phyloP scores from a whole-genome alignment of 441 rosid species.

The Mallotus repandus region DNA sequence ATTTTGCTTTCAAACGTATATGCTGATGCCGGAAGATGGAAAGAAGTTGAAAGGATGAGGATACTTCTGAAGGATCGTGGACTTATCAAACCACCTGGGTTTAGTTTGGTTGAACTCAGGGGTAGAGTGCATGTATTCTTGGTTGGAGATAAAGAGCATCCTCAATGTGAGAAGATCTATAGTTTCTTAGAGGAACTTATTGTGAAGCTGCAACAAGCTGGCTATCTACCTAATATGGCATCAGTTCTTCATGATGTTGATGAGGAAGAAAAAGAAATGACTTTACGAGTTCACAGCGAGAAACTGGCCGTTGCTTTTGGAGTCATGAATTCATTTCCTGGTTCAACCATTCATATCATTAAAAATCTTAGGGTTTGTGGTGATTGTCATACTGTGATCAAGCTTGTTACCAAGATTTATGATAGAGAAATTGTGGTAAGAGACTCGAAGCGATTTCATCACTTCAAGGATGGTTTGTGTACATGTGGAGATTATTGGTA shows the following conservation, averaged over 20 bases:
- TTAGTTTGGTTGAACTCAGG: constrained; percentile 76
- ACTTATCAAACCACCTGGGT: constrained; percentile 71
- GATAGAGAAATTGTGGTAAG: constrained; percentile 54
- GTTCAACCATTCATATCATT: constrained; percentile 64
- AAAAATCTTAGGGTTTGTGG: constrained; percentile 80
- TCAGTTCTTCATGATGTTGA: constrained; percentile 71
- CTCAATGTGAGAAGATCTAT: constrained; percentile 54
- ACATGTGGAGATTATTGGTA: constrained; percentile 85
- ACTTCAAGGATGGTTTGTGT: constrained; percentile 66
- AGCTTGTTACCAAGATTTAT: constrained; percentile 62
- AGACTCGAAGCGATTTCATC: constrained; percentile 84
- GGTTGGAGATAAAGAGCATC: constrained; percentile 70
- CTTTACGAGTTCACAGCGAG: constrained; percentile 72
- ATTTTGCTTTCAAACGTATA: constrained; percentile 77
- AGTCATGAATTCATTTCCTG: constrained; percentile 48
- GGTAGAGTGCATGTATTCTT: constrained; percentile 76
- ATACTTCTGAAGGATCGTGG: constrained; percentile 51
- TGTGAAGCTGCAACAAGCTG: constrained; percentile 61
- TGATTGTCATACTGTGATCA: constrained; percentile 75
- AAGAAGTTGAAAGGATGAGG: constrained; percentile 73
- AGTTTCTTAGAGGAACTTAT: constrained; percentile 60
- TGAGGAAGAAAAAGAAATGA: constrained; percentile 70
- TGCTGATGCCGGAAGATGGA: constrained; percentile 84
- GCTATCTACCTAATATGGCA: constrained; percentile 66
- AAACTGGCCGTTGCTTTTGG: constrained; percentile 77